Base-by-base conservation (phyloP, 495 filamentous ascomycete species). In the Aspergillus hancockii region DNA sequence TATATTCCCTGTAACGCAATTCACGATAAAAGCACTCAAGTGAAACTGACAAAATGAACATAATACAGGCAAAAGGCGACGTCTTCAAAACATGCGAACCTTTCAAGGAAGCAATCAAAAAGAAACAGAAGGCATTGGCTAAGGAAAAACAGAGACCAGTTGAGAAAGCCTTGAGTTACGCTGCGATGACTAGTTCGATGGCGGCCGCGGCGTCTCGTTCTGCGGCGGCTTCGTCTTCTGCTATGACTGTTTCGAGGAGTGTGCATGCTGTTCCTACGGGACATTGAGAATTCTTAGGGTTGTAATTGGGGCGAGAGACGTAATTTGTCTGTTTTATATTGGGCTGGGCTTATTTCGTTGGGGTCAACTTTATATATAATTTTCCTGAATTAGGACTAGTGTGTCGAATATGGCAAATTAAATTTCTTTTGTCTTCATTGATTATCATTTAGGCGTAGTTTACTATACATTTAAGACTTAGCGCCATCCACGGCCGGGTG, bases 401-500 rank as follows among this genome's bases (percentile, higher is more conserved):
- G 19, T 6, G 23, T 47, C 19, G 19, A 23, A 23, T n/a, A 47
- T 47, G 1, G 43, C 4, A 47, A 10, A 22, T 23, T 22, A 23
- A 23, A 12, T 23, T 47, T 1, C 8, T 47, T 3, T 45, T 12
- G 16, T 47, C 25, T 32, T 54, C 38, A 41, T 41, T 2, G 38
- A 41, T 41, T 41, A 41, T 41, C 38, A 18, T 41, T 18, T 36
- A 14, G 13, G 32, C 13, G 38, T 49, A 46, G n/a, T 52, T 13
- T 55, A 36, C 22, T 30, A 28, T 52, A 57, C 18, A 56, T 43
- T 21, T 30, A 32, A 43, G n/a, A 28, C 4, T 61, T 41, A 75
- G 51, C 66, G 57, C 67, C 69, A 71, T 49, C 59, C 60, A 2
- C 64, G 67, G 12, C 70, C 71, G 38, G 52, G 53, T 28, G 55